Base-by-base conservation (phyloP, 208 protist species). In the Trypanosoma melophagium region DNA sequence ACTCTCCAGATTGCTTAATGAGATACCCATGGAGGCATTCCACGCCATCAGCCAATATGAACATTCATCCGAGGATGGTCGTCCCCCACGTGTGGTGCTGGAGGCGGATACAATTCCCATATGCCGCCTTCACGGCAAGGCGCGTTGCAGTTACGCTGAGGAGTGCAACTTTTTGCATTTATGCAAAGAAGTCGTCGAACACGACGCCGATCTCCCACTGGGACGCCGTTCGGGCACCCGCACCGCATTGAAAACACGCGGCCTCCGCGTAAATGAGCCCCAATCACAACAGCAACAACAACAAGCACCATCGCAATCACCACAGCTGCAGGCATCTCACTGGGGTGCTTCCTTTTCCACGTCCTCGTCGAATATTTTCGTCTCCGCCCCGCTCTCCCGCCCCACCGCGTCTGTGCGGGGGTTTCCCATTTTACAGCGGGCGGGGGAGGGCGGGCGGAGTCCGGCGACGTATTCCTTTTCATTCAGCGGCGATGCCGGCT, bases 71-170 rank as follows among this genome's bases (percentile, higher is more conserved):
- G n/a, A n/a, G n/a, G n/a, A n/a, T n/a, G n/a, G n/a, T n/a, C n/a
- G n/a, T 42, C 51, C 40, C 12, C 40, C 40, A 14, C 7, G 12
- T 14, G 12, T 44, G 7, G 12, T 71, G 4, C 31, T 71, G 21
- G 47, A 65, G 19, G 58, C 66, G 21, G 9, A 10, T 49, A 57
- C 58, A 28, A n/a, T 58, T 12, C 19, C 41, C 2, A 65, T 90
- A 58, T 90, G 88, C 76, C 77, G 79, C 56, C 74, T 90, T 55
- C 84, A 94, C 71, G 58, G 60, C 10, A 72, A 81, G 51, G 81
- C 79, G 35, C 74, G 85, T 40, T 94, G 88, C 77, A 85, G 85
- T 42, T 94, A 90, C 69, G 84, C 79, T 2, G 65, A 70, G 16
- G 54, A 63, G 16, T 50, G 54, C 41, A 41, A 35, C 44, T 70